Base-by-base conservation (phyloP, 2,329 filamentous ascomycete species). In the Dactylonectria macrodidyma region DNA sequence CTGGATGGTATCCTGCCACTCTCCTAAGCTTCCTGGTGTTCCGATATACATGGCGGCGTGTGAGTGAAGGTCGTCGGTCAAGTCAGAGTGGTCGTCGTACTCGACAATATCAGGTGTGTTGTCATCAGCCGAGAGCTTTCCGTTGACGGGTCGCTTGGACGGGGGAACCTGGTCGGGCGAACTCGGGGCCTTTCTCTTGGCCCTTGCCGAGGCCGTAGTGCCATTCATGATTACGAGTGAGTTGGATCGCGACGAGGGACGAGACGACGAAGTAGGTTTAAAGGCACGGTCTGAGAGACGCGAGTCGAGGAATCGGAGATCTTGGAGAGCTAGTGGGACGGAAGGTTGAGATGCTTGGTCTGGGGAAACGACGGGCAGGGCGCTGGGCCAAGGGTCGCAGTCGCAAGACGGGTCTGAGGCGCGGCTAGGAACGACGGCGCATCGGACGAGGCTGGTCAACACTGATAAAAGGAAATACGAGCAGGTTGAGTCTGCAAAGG, bases 1-100 rank as follows among this genome's bases (percentile, higher is more conserved):
- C 81, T 98, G 95, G 68, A 98, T 97, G 1, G 95, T 98, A 58
- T 91, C 93, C 82, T 98, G 95, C 96, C 96, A 99, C 83, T 97
- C 95, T 44, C 81, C 81, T 56, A 81, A 70, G 73, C 79, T 83
- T 33, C 72, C 77, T n/a, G 81, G 81, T 5, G 80, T 82, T 67
- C 77, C 81, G 55, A 81, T 75, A 62, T 78, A 81, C 73, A 81
- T 76, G 34, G 70, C 73, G 9, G 66, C 78, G 66, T 75, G 78
- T 26, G 81, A 75, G 30, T 81, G 75, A 22, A 81, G 73, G 33
- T 83, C 79, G 62, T 85, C 84, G 33, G 80, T 81, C 58, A 81
- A 75, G n/a, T 82, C 84, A 10, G 82, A 81, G 48, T 83, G 80
- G 57, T 81, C 82, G 41, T 82, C 81, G 63, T 83, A 82, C 38